Percentiles rank a stretch among this genome's conserved stretches.
Evolutionary conservation across 805 yeast species (phyloP).

Genomic region (Kazachstania viticola): DNA sequence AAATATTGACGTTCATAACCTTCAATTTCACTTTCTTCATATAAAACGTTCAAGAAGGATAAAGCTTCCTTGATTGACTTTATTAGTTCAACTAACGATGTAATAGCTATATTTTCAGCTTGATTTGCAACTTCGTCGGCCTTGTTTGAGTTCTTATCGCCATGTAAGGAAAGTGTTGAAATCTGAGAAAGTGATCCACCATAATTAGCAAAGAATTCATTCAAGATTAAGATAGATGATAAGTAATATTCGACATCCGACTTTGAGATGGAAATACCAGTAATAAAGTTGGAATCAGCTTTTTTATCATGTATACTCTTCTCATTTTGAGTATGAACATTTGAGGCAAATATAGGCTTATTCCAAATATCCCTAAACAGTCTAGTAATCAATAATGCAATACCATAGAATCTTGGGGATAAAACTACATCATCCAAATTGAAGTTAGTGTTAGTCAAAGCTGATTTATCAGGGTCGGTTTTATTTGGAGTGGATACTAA

Average conservation of each 20-base stretch:
- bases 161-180: slow-evolving; percentile 35
- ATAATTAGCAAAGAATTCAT: slow-evolving; percentile 59
- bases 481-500: slow-evolving; percentile 14
- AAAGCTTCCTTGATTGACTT: slow-evolving; percentile 79
- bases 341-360: slow-evolving; percentile 45
- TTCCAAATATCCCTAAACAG: slow-evolving; percentile 74
- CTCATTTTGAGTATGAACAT: slow-evolving; percentile 24
- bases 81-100: slow-evolving; percentile 62
- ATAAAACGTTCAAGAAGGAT: slow-evolving; percentile 71
- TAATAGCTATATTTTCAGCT: slow-evolving; percentile 85
- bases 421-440: slow-evolving; percentile 67
- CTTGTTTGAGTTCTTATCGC: slow-evolving; percentile 29
- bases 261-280: slow-evolving; percentile 19
- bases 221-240: slow-evolving; percentile 57
- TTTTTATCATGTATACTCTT: slow-evolving; percentile 8
- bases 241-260: slow-evolving; percentile 53
- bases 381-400: slow-evolving; percentile 67
- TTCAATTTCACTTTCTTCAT: slow-evolving; percentile 51
- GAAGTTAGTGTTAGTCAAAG: slow-evolving; percentile 9
- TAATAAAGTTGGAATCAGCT: slow-evolving; percentile 11
- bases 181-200: slow-evolving; percentile 32
- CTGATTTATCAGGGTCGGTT: slow-evolving; percentile 1
- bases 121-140: slow-evolving; percentile 60
- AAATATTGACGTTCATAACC: slow-evolving; percentile 25
- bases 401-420: slow-evolving; percentile 86